Base-by-base conservation (phyloP, 768 basidiomycete genomes). In the Basidioascus undulatus region DNA sequence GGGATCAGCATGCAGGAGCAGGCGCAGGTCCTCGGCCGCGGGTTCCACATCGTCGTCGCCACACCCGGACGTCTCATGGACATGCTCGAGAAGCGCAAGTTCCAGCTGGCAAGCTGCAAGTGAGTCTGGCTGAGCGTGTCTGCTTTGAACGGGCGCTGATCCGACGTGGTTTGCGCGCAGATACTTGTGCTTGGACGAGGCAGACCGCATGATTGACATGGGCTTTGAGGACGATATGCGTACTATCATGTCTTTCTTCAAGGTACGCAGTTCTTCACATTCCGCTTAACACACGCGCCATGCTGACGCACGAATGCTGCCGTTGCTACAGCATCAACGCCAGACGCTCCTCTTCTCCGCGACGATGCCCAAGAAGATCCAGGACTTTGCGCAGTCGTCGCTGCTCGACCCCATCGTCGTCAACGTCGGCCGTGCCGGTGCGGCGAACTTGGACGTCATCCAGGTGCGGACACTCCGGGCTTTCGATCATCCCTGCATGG, bases 1-100 rank as follows among this genome's bases (percentile, higher is more conserved):
- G 92, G 92, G 3, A 94, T 98, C 53, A 82, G 81, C 40, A 94
- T 98, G 87, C 72, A 74, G 45, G 92, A 96, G n/a, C 92, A 96
- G 59, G 74, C 72, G 49, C 82, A 92, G 51, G 76, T 79, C 6
- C 60, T 98, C 53, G 75, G 66, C 61, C 80, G 79, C 59, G 92
- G 92, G 3, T 60, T 98, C 30, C 92, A 98, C 55, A 73, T 96
- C 49, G 83, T 92, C 37, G 80, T 96, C 20, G 92, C 92, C 3
- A 98, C 92, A 0, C 92, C 92, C 0, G 92, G 92, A 15, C 70
- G 92, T 39, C 64, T 96, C 40, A 94, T 96, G 47, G 92, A 98
- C 59, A 89, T 98, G 83, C 60, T 98, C 48, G 86, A 92, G 59
- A 96, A 94, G 65, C 80, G 72, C 58, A 69, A 74, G 47, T 80